phyloP scores from a whole-genome alignment of 2,329 filamentous ascomycete species.

The Monilinia laxa region DNA sequence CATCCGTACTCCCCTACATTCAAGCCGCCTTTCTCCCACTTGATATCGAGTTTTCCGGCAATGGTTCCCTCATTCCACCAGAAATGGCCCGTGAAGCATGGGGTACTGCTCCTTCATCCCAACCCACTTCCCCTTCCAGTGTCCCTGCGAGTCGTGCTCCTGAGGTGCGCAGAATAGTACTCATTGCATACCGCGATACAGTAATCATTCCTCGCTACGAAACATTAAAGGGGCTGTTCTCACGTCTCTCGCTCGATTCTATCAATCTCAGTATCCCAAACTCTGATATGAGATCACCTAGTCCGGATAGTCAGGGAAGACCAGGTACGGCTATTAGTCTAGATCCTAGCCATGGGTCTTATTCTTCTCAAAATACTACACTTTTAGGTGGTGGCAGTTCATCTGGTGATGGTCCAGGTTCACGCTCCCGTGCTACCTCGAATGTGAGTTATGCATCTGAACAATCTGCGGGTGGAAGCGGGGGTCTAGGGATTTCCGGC shows the following conservation, averaged over 20 bases:
- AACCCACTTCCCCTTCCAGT: slow-evolving; percentile 42
- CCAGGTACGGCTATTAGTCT: slow-evolving; percentile 74
- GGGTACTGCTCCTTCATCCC: slow-evolving; percentile 62
- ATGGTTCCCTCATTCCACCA: slow-evolving; percentile 72
- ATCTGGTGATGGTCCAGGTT: slow-evolving; percentile 48
- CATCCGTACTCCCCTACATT: slow-evolving; percentile 85
- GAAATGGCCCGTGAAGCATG: slow-evolving; percentile 88
- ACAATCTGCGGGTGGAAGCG: slow-evolving; percentile 13
- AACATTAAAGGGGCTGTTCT: slow-evolving; percentile 84
- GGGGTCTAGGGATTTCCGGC: slow-evolving; percentile 33
- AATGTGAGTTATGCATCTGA: slow-evolving; percentile 70
- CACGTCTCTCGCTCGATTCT: slow-evolving; percentile 80
- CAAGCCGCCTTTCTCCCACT: slow-evolving; percentile 93
- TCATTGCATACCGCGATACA: slow-evolving; percentile 83
- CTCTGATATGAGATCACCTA: slow-evolving; percentile 49
- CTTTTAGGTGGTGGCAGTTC: slow-evolving; percentile 62
- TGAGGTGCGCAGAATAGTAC: slow-evolving; percentile 84
- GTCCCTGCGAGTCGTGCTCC: slow-evolving; percentile 54
- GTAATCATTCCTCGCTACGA: slow-evolving; percentile 89
- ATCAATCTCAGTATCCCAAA: slow-evolving; percentile 47
- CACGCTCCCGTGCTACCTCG: slow-evolving; percentile 76
- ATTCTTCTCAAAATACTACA: slow-evolving; percentile 76
- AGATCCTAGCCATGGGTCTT: slow-evolving; percentile 73
- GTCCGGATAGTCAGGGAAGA: slow-evolving; percentile 51
- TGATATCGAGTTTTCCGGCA: slow-evolving; percentile 88